Base-by-base conservation (phyloP, 23 red algal species). In the Gracilaria caudata region DNA sequence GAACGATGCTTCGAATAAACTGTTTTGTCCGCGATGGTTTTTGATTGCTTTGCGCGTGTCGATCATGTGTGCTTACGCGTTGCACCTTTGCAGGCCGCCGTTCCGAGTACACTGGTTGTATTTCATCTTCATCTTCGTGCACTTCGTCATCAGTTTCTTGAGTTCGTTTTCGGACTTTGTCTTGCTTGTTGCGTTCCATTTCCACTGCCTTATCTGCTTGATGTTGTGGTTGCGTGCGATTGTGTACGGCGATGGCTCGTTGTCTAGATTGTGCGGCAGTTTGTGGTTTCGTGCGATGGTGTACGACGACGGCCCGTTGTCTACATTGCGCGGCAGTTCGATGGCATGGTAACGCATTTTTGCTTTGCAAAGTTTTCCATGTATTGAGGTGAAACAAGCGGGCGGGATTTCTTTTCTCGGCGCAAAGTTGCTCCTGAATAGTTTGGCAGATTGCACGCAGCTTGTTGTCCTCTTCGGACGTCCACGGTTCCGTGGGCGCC, bases 1-100 rank as follows among this genome's bases (percentile, higher is more conserved):
- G 70, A 75, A 75, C 70, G 20, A 46, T 46, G 39, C 70, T 32
- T 75, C 70, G 70, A 75, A 75, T 75, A 47, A 75, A 45, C 34
- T 75, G 29, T 75, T 75, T 47, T 47, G 29, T 32, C 38, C 35
- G 61, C 23, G 29, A 17, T 66, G 7, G 61, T 33, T 3, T 35
- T 33, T 35, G 13, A 66, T 35, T 19, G 61, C 61, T 30, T 25
- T 60, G 57, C 57, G 23, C 17, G 11, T 66, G 26, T 66, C 17
- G 28, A 3, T 66, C 30, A 17, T 9, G 32, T 1, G 6, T 35
- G 0, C 1, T 9, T 6, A 66, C 61, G 61, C 61, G 61, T 30
- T 30, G 61, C 32, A 35, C 30, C 32, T 66, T 66, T 33, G 61
- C 13, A 25, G 61, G 25, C 2, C 61, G 29, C 0, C 12, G 61